Evolutionary conservation across 441 rosid genomes (phyloP).

Genomic region (Hura crepitans): DNA sequence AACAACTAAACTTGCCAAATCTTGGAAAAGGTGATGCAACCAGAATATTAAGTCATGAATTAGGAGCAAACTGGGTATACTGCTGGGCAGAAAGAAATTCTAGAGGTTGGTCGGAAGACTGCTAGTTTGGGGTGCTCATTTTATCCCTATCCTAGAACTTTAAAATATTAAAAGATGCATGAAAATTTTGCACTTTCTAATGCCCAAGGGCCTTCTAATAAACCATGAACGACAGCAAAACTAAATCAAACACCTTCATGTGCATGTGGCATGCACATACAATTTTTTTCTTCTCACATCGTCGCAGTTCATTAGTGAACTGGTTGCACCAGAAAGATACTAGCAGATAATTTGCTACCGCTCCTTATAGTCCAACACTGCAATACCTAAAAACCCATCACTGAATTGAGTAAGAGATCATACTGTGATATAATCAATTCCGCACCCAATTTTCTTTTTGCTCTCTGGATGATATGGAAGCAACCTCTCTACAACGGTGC

Average conservation of each 20-base stretch:
- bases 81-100: background rate
- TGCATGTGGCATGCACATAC: background rate
- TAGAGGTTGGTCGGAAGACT: background rate
- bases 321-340: too few relatives aligned
- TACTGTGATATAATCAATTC: conserved; percentile 80
- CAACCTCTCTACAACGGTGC: conserved; percentile 54
- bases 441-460: conserved; percentile 74
- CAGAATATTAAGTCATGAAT: background rate
- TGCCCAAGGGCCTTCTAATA: background rate
- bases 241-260: background rate
- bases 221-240: background rate
- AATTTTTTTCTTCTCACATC: background rate
- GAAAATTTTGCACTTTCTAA: background rate
- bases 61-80: too few relatives aligned
- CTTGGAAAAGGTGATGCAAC: background rate
- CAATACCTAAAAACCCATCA: background rate
- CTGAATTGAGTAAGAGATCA: conserved; percentile 7
- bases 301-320: background rate
- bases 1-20: background rate
- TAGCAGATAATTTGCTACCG: background rate
- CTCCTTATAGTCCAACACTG: background rate
- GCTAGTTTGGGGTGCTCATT: background rate
- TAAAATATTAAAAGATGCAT: background rate
- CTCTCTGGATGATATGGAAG: conserved; percentile 85
- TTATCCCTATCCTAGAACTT: background rate